A percentile compares a stretch with the other conserved stretches of the same genome.
Conservation (phyloP, 2,329 filamentous ascomycete species). For the Fusarium chlamydosporum region DNA sequence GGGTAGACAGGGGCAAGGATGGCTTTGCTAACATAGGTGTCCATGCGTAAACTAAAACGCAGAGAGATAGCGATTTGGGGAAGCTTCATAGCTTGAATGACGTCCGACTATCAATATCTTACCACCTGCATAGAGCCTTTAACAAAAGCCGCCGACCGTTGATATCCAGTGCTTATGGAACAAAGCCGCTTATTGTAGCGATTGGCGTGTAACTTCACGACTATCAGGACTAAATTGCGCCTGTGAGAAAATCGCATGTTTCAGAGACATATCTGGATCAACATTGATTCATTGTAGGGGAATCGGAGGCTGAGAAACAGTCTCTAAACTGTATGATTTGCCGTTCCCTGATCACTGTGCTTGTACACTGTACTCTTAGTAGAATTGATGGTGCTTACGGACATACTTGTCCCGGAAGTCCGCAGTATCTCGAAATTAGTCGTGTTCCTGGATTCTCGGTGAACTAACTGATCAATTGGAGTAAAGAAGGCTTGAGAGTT, state of each 20-base stretch:
- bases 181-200: slow-evolving; percentile 14
- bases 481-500: slow-evolving; percentile 20
- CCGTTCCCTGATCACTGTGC: slow-evolving; percentile 16
- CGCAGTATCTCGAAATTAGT: slow-evolving; percentile 17
- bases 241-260: slow-evolving; percentile 6
- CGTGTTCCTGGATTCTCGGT: slow-evolving; percentile 52
- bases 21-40: slow-evolving; percentile 24
- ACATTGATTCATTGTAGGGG: slow-evolving; percentile 1
- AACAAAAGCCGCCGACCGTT: slow-evolving; percentile 21
- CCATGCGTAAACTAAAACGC: slow-evolving; percentile 30
- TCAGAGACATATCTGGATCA: slow-evolving; percentile 9
- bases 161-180: slow-evolving; percentile 35
- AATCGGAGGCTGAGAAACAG: slow-evolving; percentile 20
- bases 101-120: slow-evolving; percentile 25
- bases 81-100: slow-evolving; percentile 42
- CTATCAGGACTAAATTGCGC: background rate
- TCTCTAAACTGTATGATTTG: slow-evolving; percentile 21
- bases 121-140: slow-evolving; percentile 22
- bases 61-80: slow-evolving; percentile 36
- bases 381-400: slow-evolving; percentile 37
- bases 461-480: slow-evolving; percentile 48
- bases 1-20: slow-evolving; percentile 48
- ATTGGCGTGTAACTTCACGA: background rate
- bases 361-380: slow-evolving; percentile 11
- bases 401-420: slow-evolving; percentile 41